phyloP scores from a whole-genome alignment of 148 eudicot genomes.

The Tetragonia tetragonoides region DNA sequence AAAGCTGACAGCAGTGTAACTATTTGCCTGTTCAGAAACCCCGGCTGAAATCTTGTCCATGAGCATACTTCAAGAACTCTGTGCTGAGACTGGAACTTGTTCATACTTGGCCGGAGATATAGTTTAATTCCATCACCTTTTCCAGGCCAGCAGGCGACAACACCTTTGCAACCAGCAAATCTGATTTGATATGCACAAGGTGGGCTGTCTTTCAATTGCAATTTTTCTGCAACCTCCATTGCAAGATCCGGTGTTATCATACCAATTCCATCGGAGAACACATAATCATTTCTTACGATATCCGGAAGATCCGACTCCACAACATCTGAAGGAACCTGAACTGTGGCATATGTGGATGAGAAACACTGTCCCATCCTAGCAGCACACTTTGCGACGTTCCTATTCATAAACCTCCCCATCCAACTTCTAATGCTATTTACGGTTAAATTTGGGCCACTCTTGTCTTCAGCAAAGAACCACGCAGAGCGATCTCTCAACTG shows the following conservation, averaged over 20 bases:
- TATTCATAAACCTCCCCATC: slow-evolving; percentile 73
- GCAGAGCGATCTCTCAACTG: slow-evolving; percentile 90
- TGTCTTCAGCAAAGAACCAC: slow-evolving; percentile 89
- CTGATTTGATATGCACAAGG: slow-evolving; percentile 94
- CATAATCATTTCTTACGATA: slow-evolving; percentile 57
- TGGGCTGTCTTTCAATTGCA: slow-evolving; percentile 46
- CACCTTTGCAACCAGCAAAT: slow-evolving; percentile 90
- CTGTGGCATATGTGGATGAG: slow-evolving; percentile 89
- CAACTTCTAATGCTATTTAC: slow-evolving; percentile 43
- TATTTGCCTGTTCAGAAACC: slow-evolving; percentile 80
- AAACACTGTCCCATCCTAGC: slow-evolving; percentile 96
- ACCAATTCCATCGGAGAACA: slow-evolving; percentile 91
- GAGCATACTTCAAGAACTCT: slow-evolving; percentile 77
- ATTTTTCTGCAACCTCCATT: slow-evolving; percentile 62
- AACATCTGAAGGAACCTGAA: slow-evolving; percentile 52
- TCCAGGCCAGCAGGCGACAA: slow-evolving; percentile 78
- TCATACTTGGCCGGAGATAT: slow-evolving; percentile 69
- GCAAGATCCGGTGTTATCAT: slow-evolving; percentile 76
- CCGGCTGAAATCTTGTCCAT: slow-evolving; percentile 89
- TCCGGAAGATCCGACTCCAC: slow-evolving; percentile 47
- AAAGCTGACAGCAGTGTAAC: slow-evolving; percentile 73
- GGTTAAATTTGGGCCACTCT: slow-evolving; percentile 18
- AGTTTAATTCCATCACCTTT: slow-evolving; percentile 42
- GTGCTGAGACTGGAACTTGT: slow-evolving; percentile 67
- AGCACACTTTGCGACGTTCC: slow-evolving; percentile 80